Percentiles rank a stretch among this genome's conserved stretches.
Evolutionary conservation across 139 green algal genomes (phyloP).

Genomic region (Chlorella sp.): DNA sequence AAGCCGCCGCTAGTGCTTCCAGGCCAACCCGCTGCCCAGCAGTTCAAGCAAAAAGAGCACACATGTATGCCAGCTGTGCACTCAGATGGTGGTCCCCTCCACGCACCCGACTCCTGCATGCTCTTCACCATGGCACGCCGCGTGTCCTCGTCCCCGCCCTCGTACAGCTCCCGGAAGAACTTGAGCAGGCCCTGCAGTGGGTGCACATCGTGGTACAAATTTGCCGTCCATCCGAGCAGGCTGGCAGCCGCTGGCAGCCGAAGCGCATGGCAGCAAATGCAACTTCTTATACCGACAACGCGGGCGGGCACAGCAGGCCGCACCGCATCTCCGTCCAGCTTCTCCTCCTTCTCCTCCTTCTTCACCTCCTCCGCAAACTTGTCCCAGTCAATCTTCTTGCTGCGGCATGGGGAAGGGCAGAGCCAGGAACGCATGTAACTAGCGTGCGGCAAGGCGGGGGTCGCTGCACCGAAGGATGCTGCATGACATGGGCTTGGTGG

Average conservation of each 20-base stretch:
- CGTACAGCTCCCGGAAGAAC: conserved; percentile 82
- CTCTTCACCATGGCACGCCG: conserved; percentile 98
- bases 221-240: no score
- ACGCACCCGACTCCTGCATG: conserved; percentile 68
- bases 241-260: no score
- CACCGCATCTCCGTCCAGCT: conserved; percentile 82
- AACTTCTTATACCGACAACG: background rate
- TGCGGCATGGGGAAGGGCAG: background rate
- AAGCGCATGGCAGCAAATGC: no score
- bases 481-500: background rate
- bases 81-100: background rate
- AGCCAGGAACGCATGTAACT: background rate
- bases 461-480: no score
- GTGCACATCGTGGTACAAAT: no score
- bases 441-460: background rate
- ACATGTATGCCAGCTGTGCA: no score
- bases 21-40: no score
- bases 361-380: conserved; percentile 73
- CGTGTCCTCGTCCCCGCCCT: conserved; percentile 84
- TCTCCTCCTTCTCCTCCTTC: conserved; percentile 84
- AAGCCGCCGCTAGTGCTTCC: no score
- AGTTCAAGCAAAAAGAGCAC: no score
- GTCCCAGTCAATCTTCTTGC: conserved; percentile 70
- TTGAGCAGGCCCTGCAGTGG: conserved; percentile 54
- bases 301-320: conserved; percentile 43